Evolutionary conservation across 768 basidiomycete species (phyloP), one percentile per base, ranked within the genome.

Genomic region (Fibroporia radiculosa): DNA sequence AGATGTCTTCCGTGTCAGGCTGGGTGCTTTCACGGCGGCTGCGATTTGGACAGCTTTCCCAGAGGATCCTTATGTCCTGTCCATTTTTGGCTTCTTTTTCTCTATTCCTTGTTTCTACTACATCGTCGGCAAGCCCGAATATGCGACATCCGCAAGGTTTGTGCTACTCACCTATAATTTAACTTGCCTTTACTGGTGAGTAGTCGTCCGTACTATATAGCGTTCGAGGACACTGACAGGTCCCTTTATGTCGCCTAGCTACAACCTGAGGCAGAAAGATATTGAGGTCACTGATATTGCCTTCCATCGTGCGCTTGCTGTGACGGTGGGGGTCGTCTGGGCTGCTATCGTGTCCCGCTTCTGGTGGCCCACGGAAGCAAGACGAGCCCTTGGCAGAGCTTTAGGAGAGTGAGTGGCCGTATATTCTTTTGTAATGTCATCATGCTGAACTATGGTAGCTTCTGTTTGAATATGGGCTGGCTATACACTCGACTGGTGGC

Each of bases 341-440:
- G 93, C 93, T 0, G 76, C 82, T 3, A 65, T 97, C 39, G 80
- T 96, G 18, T 92, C 89, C 4, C 71, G 90, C 37, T 84, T 84
- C 50, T 92, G 93, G 87, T 98, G 93, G 95, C 96, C 96, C 1
- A 78, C 87, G 7, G 93, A 96, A 56, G 96, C 96, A 0, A 70
- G 95, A 36, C 70, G 86, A 31, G 95, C 98, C 62, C 69, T 99
- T 3, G 79, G 83, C 37, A 82, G 80, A 49, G 83, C 80, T 0
- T 71, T 98, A 4, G 84, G 90, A 67, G 93, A 98, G 91, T 95
- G 46, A 50, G 81, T 67, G 8, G 2, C 11, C 4, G 3, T 29
- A 20, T 24, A 44, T 57, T 50, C 19, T n/a, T 25, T 18, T 44
- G 27, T 29, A 24, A 37, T 28, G 23, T 26, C 49, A 13, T 40